Percentiles rank a stretch among this genome's conserved stretches.
phyloP scores from a whole-genome alignment of 2,329 filamentous ascomycete species.

The Aspergillus sergii region DNA sequence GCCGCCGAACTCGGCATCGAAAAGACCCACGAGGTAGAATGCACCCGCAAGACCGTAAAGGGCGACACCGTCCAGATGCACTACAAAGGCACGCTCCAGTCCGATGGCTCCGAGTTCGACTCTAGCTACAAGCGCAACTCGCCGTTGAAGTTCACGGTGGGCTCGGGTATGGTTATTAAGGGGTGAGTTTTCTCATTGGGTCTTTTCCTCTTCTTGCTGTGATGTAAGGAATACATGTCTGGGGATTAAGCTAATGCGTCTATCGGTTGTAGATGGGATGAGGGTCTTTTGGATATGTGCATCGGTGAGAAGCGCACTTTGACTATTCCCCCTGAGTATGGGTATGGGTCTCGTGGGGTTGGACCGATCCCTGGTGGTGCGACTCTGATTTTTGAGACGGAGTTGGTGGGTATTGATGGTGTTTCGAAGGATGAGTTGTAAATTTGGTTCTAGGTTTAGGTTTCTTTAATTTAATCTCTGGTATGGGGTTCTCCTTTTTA shows the following conservation, averaged over 20 bases:
- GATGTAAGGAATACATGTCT: not conserved
- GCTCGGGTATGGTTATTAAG: conserved; percentile 81
- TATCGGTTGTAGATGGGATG: conserved; percentile 70
- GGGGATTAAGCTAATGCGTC: not conserved
- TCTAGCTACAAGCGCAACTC: conserved; percentile 74
- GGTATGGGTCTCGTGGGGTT: conserved; percentile 74
- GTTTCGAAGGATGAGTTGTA: conserved; percentile 57
- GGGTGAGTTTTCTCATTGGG: conserved; percentile 59
- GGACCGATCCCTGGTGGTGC: conserved; percentile 83
- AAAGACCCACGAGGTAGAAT: conserved; percentile 72
- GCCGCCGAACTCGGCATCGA: conserved; percentile 69
- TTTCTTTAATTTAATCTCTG: not conserved
- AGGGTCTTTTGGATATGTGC: conserved; percentile 91
- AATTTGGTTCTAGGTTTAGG: not conserved
- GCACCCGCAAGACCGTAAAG: conserved; percentile 72
- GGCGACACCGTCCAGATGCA: conserved; percentile 85
- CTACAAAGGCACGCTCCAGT: conserved; percentile 79
- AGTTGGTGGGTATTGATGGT: conserved; percentile 80
- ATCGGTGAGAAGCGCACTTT: conserved; percentile 89
- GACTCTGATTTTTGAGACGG: conserved; percentile 89
- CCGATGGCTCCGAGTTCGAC: conserved; percentile 79
- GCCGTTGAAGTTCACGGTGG: conserved; percentile 80
- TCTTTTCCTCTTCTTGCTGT: not conserved
- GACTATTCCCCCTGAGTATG: conserved; percentile 84
- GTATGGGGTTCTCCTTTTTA: not conserved